phyloP scores from a whole-genome alignment of 768 basidiomycete genomes.

The Omphalotus guepiniiformis region DNA sequence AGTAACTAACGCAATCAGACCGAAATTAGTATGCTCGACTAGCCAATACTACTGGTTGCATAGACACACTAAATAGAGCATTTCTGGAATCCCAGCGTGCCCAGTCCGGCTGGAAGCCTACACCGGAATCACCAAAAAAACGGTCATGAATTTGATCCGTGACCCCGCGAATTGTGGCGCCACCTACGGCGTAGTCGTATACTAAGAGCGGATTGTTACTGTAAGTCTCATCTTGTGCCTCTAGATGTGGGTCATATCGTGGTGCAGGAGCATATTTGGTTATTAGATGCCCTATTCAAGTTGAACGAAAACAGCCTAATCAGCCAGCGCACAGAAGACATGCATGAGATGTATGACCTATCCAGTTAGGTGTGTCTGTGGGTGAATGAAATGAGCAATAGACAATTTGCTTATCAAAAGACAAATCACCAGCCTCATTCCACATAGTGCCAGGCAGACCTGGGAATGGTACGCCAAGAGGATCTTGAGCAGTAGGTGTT shows the following conservation, averaged over 20 bases:
- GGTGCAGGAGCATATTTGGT: constrained; percentile 37
- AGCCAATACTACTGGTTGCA: neutral
- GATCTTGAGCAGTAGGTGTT: constrained; percentile 36
- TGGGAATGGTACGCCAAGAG: constrained; percentile 48
- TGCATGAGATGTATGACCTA: too few relatives aligned
- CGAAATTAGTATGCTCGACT: neutral
- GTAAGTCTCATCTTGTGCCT: constrained; percentile 28
- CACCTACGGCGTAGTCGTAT: constrained; percentile 56
- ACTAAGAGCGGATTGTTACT: constrained; percentile 38
- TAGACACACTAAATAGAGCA: constrained; percentile 47
- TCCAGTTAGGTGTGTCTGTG: constrained; percentile 52
- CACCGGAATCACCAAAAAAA: constrained; percentile 31
- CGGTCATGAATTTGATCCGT: constrained; percentile 31
- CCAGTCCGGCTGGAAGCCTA: constrained; percentile 32
- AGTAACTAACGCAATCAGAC: constrained; percentile 38
- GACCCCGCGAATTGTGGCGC: constrained; percentile 41
- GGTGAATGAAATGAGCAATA: too few relatives aligned
- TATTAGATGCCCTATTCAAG: too few relatives aligned
- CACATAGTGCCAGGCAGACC: constrained; percentile 33
- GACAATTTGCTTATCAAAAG: too few relatives aligned
- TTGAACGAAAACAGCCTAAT: too few relatives aligned
- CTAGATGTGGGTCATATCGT: constrained; percentile 24
- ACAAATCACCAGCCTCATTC: constrained; percentile 31
- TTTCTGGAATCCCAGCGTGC: constrained; percentile 37
- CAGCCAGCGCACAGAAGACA: too few relatives aligned